Base-by-base conservation (phyloP, 176 grass and related monocot species). In the Eleusine indica region DNA sequence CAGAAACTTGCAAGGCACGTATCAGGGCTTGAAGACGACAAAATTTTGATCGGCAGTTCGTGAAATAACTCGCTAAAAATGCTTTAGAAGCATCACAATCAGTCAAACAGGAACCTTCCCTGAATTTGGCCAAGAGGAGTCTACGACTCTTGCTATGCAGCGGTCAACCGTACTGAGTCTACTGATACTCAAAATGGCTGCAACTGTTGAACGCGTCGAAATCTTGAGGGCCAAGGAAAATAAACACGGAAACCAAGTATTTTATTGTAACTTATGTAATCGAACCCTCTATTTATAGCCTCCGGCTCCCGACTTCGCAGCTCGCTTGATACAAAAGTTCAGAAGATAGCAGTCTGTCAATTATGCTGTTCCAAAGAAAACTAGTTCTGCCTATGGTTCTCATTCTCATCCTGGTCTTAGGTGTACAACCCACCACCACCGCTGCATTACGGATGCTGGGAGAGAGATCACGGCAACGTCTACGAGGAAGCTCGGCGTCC, bases 401-500 rank as follows among this genome's bases (percentile, higher is more conserved):
- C n/a, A 38, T 92, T 29, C 6, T 86, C 72, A 43, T 84, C 25
- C 71, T 92, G 63, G 38, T 84, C 7, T 46, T 85, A 52, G 47
- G 64, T 42, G 44, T 77, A 11, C 78, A 83, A 39, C 29, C 40
- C 72, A 37, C 46, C 9, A 74, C 39, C 67, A 44, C 48, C 1
- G 17, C 73, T 73, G 90, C 90, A 41, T 89, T 63, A 18, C 74
- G 87, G 29, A 29, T 78, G 22, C 85, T 81, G 25, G 42, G 29
- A 68, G 82, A 61, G 64, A 78, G 15, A 40, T 13, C 44, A 64
- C 19, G 9, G 42, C 70, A 28, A 64, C 7, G 6, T 35, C 56
- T 41, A 8, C 76, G 73, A 19, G 43, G n/a, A 67, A 70, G 52
- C 41, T 8, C 46, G 5, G 38, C 29, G 16, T 69, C 68, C 79